phyloP scores from a whole-genome alignment of 257 asterid species.

The Anisodus tanguticus region DNA sequence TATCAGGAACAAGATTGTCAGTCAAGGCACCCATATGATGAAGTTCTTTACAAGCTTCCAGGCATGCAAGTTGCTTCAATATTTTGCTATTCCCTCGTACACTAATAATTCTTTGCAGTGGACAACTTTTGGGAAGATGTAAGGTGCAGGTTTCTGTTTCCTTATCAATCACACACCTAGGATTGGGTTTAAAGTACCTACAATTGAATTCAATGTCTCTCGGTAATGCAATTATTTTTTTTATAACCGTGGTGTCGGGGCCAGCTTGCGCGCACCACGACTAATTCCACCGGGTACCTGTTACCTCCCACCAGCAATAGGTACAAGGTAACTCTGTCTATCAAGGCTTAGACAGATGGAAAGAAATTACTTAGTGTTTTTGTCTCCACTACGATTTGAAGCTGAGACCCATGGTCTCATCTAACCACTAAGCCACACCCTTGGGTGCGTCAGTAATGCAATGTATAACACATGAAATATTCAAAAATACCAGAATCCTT shows the following conservation, averaged over 20 bases:
- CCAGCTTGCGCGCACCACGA: no score
- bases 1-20: conserved; percentile 74
- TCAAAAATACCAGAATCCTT: background rate
- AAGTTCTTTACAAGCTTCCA: conserved; percentile 85
- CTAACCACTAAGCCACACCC: no score
- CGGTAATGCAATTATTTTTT: no score
- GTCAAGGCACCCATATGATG: conserved; percentile 70
- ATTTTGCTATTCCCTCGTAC: conserved; percentile 50
- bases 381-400: no score
- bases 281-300: no score
- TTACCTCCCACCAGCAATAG: no score
- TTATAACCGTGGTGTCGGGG: no score
- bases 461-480: background rate
- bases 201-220: background rate
- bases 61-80: conserved; percentile 73
- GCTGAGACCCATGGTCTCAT: no score
- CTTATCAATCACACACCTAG: conserved; percentile 56
- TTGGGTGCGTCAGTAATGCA: no score
- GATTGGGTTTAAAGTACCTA: conserved; percentile 81
- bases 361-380: no score
- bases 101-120: conserved; percentile 43
- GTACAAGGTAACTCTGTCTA: no score
- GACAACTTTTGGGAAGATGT: conserved; percentile 74
- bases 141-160: conserved; percentile 54
- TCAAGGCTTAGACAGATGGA: no score